Evolutionary conservation across 2,329 filamentous ascomycete species (phyloP).

Genomic region (Exserohilum turcica): DNA sequence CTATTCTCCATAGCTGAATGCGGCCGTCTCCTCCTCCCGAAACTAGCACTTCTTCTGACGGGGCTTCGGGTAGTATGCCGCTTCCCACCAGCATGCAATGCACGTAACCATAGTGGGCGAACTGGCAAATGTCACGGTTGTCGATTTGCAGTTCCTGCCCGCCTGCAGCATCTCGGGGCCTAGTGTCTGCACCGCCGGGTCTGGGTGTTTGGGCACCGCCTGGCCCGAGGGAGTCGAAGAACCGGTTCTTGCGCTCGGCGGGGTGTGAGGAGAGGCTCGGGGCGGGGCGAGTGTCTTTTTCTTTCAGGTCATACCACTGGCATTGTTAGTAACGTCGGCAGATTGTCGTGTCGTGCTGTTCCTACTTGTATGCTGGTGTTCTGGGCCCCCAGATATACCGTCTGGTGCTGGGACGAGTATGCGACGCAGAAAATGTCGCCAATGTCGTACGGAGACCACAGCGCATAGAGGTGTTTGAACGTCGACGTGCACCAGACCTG

Average conservation of each 20-base stretch:
- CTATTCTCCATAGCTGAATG: conserved; percentile 88
- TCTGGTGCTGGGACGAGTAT: conserved; percentile 79
- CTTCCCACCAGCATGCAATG: conserved; percentile 92
- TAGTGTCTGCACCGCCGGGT: conserved; percentile 62
- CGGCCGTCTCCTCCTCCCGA: conserved; percentile 93
- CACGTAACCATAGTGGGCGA: conserved; percentile 93
- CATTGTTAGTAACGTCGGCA: conserved; percentile 21
- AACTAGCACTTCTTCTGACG: conserved; percentile 78
- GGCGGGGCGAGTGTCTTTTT: conserved; percentile 63
- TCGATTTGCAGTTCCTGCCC: conserved; percentile 79
- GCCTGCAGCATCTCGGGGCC: conserved; percentile 57
- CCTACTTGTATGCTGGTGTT: conserved; percentile 76
- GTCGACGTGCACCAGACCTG: conserved; percentile 80
- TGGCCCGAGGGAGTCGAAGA: conserved; percentile 89
- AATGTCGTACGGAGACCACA: conserved; percentile 92
- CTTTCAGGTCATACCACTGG: conserved; percentile 77
- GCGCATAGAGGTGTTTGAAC: conserved; percentile 79
- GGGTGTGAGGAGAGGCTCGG: conserved; percentile 72
- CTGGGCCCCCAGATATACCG: conserved; percentile 88
- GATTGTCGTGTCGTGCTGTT: not conserved
- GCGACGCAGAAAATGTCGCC: conserved; percentile 96
- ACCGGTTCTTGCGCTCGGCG: conserved; percentile 78
- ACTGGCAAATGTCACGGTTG: conserved; percentile 78
- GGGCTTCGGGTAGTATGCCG: conserved; percentile 70
- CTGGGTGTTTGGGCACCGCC: conserved; percentile 80